Conservation (phyloP, 139 green algal species). For the Gonium pectorale region DNA sequence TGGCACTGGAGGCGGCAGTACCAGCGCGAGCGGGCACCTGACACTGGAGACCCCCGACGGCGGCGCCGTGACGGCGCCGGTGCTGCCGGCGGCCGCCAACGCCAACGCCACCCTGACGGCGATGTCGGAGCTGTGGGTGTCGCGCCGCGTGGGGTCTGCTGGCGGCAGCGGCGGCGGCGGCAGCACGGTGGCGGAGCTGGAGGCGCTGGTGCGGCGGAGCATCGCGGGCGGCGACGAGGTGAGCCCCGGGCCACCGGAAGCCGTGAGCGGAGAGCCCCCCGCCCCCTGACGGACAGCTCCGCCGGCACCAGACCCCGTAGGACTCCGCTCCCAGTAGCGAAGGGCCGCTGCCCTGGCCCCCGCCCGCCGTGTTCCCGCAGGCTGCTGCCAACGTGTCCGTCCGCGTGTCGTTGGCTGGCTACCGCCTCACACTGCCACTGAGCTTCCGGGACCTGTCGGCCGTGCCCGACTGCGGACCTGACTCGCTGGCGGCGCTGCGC, state of each 20-base stretch:
- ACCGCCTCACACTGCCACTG: neutral
- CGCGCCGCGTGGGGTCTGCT: neutral
- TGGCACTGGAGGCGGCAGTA: too few relatives aligned
- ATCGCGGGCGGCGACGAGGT: neutral
- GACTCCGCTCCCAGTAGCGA: too few relatives aligned
- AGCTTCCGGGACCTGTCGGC: neutral
- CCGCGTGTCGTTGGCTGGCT: neutral
- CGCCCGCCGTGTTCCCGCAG: too few relatives aligned
- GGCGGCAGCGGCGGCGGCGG: too few relatives aligned
- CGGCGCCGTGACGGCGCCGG: neutral
- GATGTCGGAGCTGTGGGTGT: conserved; percentile 22
- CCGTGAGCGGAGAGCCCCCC: too few relatives aligned
- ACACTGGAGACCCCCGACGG: neutral
- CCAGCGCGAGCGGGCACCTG: neutral
- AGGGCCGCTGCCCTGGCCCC: too few relatives aligned
- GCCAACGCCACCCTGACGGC: conserved; percentile 8
- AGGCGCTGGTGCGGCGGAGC: neutral
- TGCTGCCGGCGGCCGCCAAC: conserved; percentile 17
- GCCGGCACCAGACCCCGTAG: too few relatives aligned
- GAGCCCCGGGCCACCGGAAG: too few relatives aligned
- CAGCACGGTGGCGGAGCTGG: neutral
- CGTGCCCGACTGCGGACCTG: conserved; percentile 11
- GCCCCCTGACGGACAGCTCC: too few relatives aligned
- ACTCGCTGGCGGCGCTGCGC: neutral
- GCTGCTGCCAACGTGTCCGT: neutral